A percentile compares a stretch with the other conserved stretches of the same genome.
These are phyloP conservation scores for Ilex asprella DNA, from an alignment of 257 asterid genomes.

Conservation along the genomic window DNA sequence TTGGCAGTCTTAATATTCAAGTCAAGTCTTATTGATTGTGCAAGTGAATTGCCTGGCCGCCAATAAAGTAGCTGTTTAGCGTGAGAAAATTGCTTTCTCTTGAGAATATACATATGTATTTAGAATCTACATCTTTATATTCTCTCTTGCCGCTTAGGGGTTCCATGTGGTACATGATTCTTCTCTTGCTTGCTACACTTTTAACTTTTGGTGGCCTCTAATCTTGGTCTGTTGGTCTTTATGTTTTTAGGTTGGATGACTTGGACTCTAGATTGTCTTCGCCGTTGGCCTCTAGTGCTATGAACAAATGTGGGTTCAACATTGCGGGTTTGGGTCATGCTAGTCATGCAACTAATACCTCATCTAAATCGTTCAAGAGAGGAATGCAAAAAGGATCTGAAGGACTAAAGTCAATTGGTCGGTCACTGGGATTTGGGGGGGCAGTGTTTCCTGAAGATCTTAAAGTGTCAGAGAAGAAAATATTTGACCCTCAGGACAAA, in stretches of 20 bases:
- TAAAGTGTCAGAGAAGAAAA: slow-evolving; percentile 80
- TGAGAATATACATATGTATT: too few relatives aligned
- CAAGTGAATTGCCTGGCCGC: too few relatives aligned
- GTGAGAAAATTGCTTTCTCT: too few relatives aligned
- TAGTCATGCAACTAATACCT: slow-evolving; percentile 35
- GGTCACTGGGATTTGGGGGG: slow-evolving; percentile 84
- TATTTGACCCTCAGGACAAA: slow-evolving; percentile 96
- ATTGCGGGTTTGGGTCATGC: slow-evolving; percentile 61
- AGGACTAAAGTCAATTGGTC: slow-evolving; percentile 89
- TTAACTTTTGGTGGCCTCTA: background rate
- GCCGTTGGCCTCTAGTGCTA: slow-evolving; percentile 58
- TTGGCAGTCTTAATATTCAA: too few relatives aligned
- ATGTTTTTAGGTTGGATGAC: slow-evolving; percentile 73
- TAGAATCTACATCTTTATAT: too few relatives aligned
- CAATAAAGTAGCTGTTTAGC: too few relatives aligned
- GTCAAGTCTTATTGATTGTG: too few relatives aligned
- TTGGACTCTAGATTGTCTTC: slow-evolving; percentile 85
- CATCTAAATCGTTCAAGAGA: slow-evolving; percentile 71
- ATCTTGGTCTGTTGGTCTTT: slow-evolving; percentile 4
- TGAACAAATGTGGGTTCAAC: slow-evolving; percentile 70
- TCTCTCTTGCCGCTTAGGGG: too few relatives aligned
- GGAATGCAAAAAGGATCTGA: slow-evolving; percentile 90
- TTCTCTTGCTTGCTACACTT: too few relatives aligned
- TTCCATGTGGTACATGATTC: too few relatives aligned
- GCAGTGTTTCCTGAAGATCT: slow-evolving; percentile 98